Evolutionary conservation across 805 yeast species (phyloP).

Genomic region (Scheffersomyces stipitis): DNA sequence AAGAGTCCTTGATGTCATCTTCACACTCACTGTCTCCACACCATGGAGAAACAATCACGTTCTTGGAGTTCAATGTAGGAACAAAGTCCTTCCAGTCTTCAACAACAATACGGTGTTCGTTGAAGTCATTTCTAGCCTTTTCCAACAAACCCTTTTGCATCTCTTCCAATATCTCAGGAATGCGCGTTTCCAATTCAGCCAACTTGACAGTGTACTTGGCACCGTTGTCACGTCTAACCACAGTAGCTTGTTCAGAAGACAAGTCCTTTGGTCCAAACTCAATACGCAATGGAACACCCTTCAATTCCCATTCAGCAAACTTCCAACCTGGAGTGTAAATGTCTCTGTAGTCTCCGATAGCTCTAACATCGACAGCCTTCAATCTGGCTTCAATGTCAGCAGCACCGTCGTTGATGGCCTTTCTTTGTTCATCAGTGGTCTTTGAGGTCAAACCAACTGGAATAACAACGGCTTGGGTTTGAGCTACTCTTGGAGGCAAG

Average conservation of each 20-base stretch:
- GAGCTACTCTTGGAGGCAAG: conserved; percentile 95
- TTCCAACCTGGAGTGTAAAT: conserved; percentile 99
- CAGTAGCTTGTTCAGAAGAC: conserved; percentile 73
- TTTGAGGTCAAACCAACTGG: conserved; percentile 95
- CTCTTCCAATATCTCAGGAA: conserved; percentile 77
- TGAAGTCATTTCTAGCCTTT: conserved; percentile 80
- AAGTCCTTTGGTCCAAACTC: conserved; percentile 97
- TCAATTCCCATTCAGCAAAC: conserved; percentile 94
- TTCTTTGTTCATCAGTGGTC: conserved; percentile 74
- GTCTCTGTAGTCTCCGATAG: conserved; percentile 83
- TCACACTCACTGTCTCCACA: conserved; percentile 95
- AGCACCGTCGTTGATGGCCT: conserved; percentile 68
- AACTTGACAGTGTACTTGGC: conserved; percentile 69
- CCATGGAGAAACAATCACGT: conserved; percentile 93
- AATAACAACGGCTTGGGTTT: conserved; percentile 84
- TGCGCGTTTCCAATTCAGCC: conserved; percentile 58
- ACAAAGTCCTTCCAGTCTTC: conserved; percentile 90
- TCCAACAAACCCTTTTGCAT: conserved; percentile 74
- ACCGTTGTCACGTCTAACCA: conserved; percentile 91
- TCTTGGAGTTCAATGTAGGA: conserved; percentile 86
- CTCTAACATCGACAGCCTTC: conserved; percentile 64
- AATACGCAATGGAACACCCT: conserved; percentile 90
- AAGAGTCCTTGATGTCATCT: conserved; percentile 91
- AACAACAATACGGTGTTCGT: conserved; percentile 78
- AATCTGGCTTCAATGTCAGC: conserved; percentile 65